Evolutionary conservation across 106 monocot genomes (phyloP).

Genomic region (Amphibolis antarctica): DNA sequence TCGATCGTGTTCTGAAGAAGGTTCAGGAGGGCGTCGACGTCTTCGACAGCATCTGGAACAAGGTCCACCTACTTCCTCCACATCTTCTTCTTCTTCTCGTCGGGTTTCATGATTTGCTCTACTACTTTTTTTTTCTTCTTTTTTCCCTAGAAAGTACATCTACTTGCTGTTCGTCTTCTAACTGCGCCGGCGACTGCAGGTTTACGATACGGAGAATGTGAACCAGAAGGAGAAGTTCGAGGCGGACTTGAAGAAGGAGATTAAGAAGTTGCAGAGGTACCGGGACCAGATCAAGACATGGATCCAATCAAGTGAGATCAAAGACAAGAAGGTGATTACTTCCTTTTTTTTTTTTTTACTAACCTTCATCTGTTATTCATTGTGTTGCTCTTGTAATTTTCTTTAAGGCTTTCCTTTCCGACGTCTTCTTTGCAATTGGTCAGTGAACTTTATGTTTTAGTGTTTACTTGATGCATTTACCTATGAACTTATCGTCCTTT

Average conservation of each 20-base stretch:
- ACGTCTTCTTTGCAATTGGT: too few species aligned
- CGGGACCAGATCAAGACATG: slow-evolving; percentile 98
- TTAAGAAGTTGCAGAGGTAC: slow-evolving; percentile 97
- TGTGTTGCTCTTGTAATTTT: too few species aligned
- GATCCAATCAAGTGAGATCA: slow-evolving; percentile 98
- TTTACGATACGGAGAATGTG: slow-evolving; percentile 92
- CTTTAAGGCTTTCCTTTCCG: too few species aligned
- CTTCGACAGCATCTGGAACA: slow-evolving; percentile 98
- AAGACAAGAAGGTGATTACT: slow-evolving; percentile 81
- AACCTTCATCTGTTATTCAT: too few species aligned
- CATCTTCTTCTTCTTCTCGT: background rate
- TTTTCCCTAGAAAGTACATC: background rate
- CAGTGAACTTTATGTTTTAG: too few species aligned
- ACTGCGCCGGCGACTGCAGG: slow-evolving; percentile 18
- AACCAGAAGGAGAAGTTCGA: slow-evolving; percentile 99
- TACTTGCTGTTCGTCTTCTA: background rate
- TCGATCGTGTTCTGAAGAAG: slow-evolving; percentile 88
- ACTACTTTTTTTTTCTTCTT: background rate
- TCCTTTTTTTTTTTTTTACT: too few species aligned
- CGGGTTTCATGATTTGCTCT: too few species aligned
- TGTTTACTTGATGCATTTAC: too few species aligned
- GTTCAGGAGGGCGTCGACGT: slow-evolving; percentile 91
- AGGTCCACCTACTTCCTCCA: slow-evolving; percentile 25
- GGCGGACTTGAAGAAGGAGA: slow-evolving; percentile 96
- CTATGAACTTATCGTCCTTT: too few species aligned